Evolutionary conservation across 768 basidiomycete genomes (phyloP).

Genomic region (Leccinellum albellum): DNA sequence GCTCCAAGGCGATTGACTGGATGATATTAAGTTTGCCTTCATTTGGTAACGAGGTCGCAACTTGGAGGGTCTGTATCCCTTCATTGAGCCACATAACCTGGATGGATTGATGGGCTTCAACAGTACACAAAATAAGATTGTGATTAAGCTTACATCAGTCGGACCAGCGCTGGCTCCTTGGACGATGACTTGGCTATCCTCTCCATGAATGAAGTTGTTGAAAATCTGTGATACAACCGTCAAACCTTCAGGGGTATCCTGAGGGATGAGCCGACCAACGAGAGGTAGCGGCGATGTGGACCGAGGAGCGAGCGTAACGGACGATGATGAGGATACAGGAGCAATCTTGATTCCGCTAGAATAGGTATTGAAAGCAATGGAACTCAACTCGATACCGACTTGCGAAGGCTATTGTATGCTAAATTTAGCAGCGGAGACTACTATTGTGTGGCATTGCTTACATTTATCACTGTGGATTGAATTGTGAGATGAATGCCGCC

Average conservation of each 20-base stretch:
- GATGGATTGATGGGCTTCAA: not conserved
- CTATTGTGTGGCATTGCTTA: conserved; percentile 28
- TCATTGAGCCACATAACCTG: conserved; percentile 72
- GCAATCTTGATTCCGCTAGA: conserved; percentile 54
- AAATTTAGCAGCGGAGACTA: conserved; percentile 5
- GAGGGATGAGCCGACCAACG: conserved; percentile 62
- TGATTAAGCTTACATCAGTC: conserved; percentile 40
- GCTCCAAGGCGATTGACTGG: conserved; percentile 56
- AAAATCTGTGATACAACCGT: conserved; percentile 60
- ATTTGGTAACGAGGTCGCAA: conserved; percentile 60
- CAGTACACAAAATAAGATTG: not conserved
- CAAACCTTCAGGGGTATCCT: conserved; percentile 49
- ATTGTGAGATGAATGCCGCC: conserved; percentile 70
- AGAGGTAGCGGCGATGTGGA: conserved; percentile 51
- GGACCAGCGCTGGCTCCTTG: conserved; percentile 58
- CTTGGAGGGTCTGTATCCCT: conserved; percentile 59
- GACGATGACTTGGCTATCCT: conserved; percentile 56
- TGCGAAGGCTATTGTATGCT: conserved; percentile 54
- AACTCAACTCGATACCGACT: conserved; percentile 63
- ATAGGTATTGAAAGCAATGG: conserved; percentile 60
- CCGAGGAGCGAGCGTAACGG: conserved; percentile 53
- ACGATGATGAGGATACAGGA: conserved; percentile 46
- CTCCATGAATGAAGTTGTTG: conserved; percentile 68
- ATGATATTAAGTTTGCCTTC: conserved; percentile 60
- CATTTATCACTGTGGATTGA: conserved; percentile 56